Conservation (phyloP, 1,284 basidiomycete genomes). For the Gomphus sp. region DNA sequence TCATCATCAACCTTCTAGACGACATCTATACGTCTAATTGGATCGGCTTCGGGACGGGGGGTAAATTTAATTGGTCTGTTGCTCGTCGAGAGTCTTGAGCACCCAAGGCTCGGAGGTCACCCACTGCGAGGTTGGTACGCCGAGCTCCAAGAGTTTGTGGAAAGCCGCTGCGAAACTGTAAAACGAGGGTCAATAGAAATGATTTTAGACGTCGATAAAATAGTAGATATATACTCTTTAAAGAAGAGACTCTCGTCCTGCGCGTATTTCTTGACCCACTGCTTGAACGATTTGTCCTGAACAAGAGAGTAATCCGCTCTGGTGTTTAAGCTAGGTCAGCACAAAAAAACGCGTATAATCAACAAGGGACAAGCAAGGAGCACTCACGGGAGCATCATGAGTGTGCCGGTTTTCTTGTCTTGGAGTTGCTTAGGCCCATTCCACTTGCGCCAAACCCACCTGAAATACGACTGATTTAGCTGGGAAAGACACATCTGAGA, state of each 20-base stretch:
- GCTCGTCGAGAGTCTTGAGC: conserved; percentile 57
- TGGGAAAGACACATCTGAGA: no score
- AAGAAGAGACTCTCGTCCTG: conserved; percentile 80
- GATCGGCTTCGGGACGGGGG: not conserved
- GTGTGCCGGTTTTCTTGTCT: conserved; percentile 79
- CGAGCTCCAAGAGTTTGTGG: conserved; percentile 77
- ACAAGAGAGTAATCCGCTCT: conserved; percentile 79
- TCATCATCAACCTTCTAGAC: not conserved
- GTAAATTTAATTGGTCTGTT: conserved; percentile 22
- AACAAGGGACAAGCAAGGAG: not conserved
- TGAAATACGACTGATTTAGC: no score
- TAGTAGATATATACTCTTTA: conserved; percentile 58
- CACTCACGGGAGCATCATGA: conserved; percentile 94
- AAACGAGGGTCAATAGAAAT: not conserved
- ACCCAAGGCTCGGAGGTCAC: conserved; percentile 61
- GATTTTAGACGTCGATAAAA: not conserved
- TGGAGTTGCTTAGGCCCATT: conserved; percentile 88
- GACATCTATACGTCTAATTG: not conserved
- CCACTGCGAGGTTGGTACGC: conserved; percentile 76
- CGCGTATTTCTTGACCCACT: conserved; percentile 77
- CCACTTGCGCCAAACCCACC: conserved; percentile 84
- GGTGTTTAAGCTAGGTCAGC: not conserved
- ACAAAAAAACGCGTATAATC: not conserved
- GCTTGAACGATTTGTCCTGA: conserved; percentile 86
- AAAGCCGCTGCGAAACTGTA: conserved; percentile 73